Base-by-base conservation (phyloP, 805 yeast species). In the Candida silvicultrix region DNA sequence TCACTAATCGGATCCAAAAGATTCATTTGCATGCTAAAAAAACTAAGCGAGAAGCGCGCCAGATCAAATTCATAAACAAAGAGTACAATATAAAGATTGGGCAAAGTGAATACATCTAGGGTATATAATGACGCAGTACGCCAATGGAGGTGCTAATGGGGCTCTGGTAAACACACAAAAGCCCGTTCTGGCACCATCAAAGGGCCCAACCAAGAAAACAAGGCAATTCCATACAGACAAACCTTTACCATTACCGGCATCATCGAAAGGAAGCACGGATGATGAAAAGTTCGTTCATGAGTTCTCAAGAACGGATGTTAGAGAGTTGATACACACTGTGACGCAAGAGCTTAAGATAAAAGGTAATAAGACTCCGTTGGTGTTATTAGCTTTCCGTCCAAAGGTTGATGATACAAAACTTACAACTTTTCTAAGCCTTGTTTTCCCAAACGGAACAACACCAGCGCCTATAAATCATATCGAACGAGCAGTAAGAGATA, bases 331-430 rank as follows among this genome's bases (percentile, higher is more conserved):
- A 35, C 94, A 85, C 62, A 57, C 73, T 22, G 77, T 88, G 39
- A 87, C 96, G 0, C 76, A 77, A 5, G 89, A 85, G 49, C 64
- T 89, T 50, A 89, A 89, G 59, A 68, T 68, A 10, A 73, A 81
- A 46, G 94, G 90, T 23, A 68, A 85, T 2, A 78, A 81, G 55
- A 77, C 87, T 0, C 95, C 95, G 7, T 81, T 81, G 45, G 62
- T 89, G 1, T 71, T 89, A 53, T 70, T 89, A 34, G 94, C 96
- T 0, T 87, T 83, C 65, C 66, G 96, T 45, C 84, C 90, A 1
- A 79, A 80, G 49, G 76, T 79, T 45, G 76, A 78, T 43, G 89
- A 84, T 57, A 66, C 69, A 38, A 80, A 77, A 41, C 68, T 89
- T 23, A 74, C 82, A 42, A 59, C 63, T 21, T 80, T 87, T 43